These are phyloP conservation scores for Phytophthora megakarya DNA, from an alignment of 352 stramenopile genomes.

Conservation along the genomic window DNA sequence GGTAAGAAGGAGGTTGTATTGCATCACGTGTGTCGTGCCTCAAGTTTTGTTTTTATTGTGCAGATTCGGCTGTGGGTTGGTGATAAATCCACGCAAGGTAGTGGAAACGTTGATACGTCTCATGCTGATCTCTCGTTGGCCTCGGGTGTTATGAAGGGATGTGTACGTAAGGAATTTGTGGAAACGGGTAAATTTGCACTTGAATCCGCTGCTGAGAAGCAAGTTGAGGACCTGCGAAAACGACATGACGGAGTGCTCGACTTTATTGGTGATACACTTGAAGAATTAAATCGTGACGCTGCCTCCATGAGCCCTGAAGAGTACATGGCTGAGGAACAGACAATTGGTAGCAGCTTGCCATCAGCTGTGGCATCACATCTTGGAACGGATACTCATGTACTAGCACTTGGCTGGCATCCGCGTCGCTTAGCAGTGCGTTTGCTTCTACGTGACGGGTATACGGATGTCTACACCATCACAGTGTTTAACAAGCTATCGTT, in stretches of 20 bases:
- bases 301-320: constrained; percentile 21
- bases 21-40: constrained; percentile 2
- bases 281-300: constrained; percentile 19
- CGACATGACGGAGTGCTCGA: constrained; percentile 26
- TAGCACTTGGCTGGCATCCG: constrained; percentile 35
- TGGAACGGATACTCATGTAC: constrained; percentile 22
- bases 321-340: constrained; percentile 17
- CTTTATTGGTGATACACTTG: constrained; percentile 36
- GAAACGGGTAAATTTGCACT: neutral
- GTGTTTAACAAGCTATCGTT: constrained; percentile 18
- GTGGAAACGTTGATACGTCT: constrained; percentile 13
- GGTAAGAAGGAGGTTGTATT: constrained; percentile 28
- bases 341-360: constrained; percentile 21
- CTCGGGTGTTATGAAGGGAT: constrained; percentile 59
- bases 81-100: neutral
- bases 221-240: constrained; percentile 3
- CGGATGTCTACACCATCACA: constrained; percentile 39
- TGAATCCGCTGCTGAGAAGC: neutral
- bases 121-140: constrained; percentile 24
- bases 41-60: constrained; percentile 6
- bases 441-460: constrained; percentile 36
- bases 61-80: constrained; percentile 57
- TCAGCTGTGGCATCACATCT: constrained; percentile 30
- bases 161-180: constrained; percentile 39
- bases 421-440: constrained; percentile 16